Percentiles rank a stretch among this genome's conserved stretches.
These are phyloP conservation scores for Odonthalia washingtoniensis DNA, from an alignment of 31 red algal species.

Conservation along the genomic window DNA sequence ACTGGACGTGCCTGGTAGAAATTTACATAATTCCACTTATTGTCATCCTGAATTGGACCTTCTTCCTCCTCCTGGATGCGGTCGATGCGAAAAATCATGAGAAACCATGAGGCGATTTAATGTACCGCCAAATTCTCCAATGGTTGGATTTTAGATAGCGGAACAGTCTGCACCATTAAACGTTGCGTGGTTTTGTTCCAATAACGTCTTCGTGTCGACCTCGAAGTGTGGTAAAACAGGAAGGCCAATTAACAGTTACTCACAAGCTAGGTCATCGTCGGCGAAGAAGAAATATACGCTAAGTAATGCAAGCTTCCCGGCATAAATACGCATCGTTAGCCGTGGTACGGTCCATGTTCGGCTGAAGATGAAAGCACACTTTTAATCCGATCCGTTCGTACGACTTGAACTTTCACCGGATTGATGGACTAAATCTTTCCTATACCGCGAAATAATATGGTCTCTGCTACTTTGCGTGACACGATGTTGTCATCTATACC, in stretches of 20 bases:
- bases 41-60: neutral
- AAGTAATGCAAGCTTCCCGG: neutral
- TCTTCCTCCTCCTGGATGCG: neutral
- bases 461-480: neutral
- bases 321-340: neutral
- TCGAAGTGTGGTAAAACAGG: constrained; percentile 21
- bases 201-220: neutral
- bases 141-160: neutral
- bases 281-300: neutral
- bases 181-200: constrained; percentile 10
- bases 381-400: neutral
- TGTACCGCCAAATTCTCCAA: neutral
- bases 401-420: neutral
- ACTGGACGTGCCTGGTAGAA: neutral
- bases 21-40: neutral
- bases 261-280: constrained; percentile 26
- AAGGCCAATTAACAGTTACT: constrained; percentile 22
- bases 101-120: constrained; percentile 13
- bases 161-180: constrained; percentile 20
- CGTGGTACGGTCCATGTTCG: neutral
- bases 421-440: neutral
- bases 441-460: neutral
- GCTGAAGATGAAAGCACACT: neutral
- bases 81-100: neutral
- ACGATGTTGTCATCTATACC: neutral